phyloP scores from a whole-genome alignment of 352 stramenopile species.

The Phytopythium delawarense region DNA sequence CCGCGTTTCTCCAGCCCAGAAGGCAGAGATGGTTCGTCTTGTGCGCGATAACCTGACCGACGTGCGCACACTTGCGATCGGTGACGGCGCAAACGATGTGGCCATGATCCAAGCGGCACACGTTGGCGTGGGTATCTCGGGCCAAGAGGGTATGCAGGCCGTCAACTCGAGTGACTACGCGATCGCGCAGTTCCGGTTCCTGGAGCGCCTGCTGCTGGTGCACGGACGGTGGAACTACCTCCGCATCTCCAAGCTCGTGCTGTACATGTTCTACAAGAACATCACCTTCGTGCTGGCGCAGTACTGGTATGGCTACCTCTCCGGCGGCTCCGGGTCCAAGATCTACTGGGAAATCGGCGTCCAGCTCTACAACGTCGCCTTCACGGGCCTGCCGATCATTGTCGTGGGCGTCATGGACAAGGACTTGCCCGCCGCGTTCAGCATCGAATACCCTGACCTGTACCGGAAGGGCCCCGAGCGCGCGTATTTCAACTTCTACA shows the following conservation, averaged over 20 bases:
- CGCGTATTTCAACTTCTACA: conserved; percentile 77
- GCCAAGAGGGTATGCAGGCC: conserved; percentile 93
- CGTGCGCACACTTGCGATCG: conserved; percentile 83
- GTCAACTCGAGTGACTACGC: conserved; percentile 94
- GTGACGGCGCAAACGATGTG: conserved; percentile 93
- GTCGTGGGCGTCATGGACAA: conserved; percentile 82
- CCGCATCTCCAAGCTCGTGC: conserved; percentile 86
- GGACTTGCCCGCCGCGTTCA: conserved; percentile 73
- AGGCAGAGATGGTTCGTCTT: conserved; percentile 76
- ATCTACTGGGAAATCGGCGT: conserved; percentile 84
- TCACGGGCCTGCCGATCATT: conserved; percentile 90
- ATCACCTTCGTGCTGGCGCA: conserved; percentile 87
- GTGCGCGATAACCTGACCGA: conserved; percentile 55
- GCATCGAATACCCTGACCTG: conserved; percentile 69
- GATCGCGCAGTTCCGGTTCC: conserved; percentile 92
- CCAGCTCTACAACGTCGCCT: conserved; percentile 94
- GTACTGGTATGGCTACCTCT: conserved; percentile 92
- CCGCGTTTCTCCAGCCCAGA: conserved; percentile 82
- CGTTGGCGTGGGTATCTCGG: conserved; percentile 91
- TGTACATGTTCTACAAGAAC: conserved; percentile 96
- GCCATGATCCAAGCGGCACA: conserved; percentile 94
- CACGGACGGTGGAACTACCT: conserved; percentile 92
- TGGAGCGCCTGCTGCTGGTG: conserved; percentile 87
- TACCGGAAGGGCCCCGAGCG: conserved; percentile 68
- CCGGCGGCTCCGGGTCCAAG: conserved; percentile 88